These are phyloP conservation scores for Linanthus parryae DNA, from an alignment of 148 eudicot species.

Conservation along the genomic window DNA sequence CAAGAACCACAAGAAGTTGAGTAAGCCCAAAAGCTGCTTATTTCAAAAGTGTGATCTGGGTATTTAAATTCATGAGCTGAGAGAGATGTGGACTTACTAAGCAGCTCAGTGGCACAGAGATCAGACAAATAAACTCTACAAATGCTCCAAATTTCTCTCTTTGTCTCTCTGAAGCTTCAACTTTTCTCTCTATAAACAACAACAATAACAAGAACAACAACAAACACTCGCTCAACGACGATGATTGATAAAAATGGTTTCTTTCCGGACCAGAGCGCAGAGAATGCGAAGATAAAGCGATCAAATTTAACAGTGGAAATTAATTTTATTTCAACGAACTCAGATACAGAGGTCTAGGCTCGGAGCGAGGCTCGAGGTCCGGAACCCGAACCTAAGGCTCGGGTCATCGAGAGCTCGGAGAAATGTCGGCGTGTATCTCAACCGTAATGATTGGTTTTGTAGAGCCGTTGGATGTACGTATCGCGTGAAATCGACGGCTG, in stretches of 20 bases:
- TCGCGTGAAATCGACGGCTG: not conserved
- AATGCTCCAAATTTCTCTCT: slow-evolving; percentile 3
- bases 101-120: slow-evolving; percentile 17
- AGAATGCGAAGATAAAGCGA: slow-evolving; percentile 23
- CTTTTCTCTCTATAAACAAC: slow-evolving; percentile 9
- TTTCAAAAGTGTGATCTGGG: slow-evolving; percentile 20
- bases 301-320: slow-evolving; percentile 9
- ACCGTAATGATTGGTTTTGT: not conserved
- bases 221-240: too few species aligned
- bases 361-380: slow-evolving; percentile 10
- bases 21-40: not conserved
- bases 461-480: not conserved
- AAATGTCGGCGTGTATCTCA: slow-evolving; percentile 5
- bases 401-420: not conserved
- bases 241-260: slow-evolving; percentile 8
- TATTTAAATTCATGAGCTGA: slow-evolving; percentile 14
- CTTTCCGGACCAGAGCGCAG: slow-evolving; percentile 12
- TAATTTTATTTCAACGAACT: slow-evolving; percentile 10
- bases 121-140: slow-evolving; percentile 11
- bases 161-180: not conserved
- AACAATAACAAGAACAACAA: too few species aligned
- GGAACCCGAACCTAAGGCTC: slow-evolving; percentile 4
- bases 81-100: slow-evolving; percentile 15
- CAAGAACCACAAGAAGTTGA: slow-evolving; percentile 5
- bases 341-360: slow-evolving; percentile 6